Conservation (phyloP, 2,329 filamentous ascomycete genomes). For the Beauveria bassiana region DNA sequence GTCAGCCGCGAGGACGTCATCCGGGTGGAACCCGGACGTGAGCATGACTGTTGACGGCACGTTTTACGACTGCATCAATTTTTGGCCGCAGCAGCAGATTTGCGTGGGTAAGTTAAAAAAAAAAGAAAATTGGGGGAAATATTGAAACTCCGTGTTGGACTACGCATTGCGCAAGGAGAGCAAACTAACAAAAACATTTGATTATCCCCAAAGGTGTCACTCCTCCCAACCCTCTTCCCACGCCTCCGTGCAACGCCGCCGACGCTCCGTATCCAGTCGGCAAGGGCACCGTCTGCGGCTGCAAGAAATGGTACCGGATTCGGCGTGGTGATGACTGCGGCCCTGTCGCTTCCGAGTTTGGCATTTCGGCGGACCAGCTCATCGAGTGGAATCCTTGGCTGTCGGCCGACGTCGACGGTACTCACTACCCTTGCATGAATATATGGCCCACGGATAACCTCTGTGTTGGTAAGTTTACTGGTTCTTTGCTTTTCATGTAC, state of each 20-base stretch:
- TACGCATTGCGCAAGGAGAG: too few species aligned
- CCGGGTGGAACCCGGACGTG: slow-evolving; percentile 6
- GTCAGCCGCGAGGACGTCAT: slow-evolving; percentile 4
- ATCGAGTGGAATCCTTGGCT: slow-evolving; percentile 11
- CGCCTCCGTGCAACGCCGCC: background rate
- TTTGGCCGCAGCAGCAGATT: slow-evolving; percentile 8
- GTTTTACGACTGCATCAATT: slow-evolving; percentile 10
- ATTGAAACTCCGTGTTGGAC: too few species aligned
- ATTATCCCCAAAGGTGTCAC: slow-evolving; percentile 4
- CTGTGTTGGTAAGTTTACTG: slow-evolving; percentile 4
- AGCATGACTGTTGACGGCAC: slow-evolving; percentile 2
- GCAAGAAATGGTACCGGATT: slow-evolving; percentile 10
- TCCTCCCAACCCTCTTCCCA: background rate
- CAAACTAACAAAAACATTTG: too few species aligned
- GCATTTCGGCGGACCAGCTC: slow-evolving; percentile 8
- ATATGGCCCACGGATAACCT: slow-evolving; percentile 9
- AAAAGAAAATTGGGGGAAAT: too few species aligned
- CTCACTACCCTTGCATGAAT: slow-evolving; percentile 6
- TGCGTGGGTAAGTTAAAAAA: slow-evolving; percentile 10
- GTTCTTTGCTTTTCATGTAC: background rate
- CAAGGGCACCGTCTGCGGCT: slow-evolving; percentile 7
- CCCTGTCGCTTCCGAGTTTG: slow-evolving; percentile 3
- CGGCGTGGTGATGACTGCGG: slow-evolving; percentile 4
- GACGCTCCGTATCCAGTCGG: slow-evolving; percentile 7
- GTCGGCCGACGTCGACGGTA: slow-evolving; percentile 4